Percentiles rank a stretch among this genome's conserved stretches.
Conservation (phyloP, 495 filamentous ascomycete genomes). For the Mycothermus thermophilus region DNA sequence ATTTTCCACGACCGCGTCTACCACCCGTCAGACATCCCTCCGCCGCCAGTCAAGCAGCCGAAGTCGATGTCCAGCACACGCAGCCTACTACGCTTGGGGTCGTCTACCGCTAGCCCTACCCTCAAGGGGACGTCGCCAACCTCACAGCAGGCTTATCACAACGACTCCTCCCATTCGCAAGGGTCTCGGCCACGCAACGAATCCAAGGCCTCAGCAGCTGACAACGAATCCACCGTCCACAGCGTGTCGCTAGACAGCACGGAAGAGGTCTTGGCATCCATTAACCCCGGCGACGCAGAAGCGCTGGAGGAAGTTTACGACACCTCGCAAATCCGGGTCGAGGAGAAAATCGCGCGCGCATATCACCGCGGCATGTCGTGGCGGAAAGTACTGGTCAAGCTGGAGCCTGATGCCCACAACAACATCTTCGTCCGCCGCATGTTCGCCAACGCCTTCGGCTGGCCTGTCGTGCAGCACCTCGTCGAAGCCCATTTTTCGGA, state of each 20-base stretch:
- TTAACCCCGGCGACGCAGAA: slow-evolving; percentile 18
- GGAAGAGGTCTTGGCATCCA: slow-evolving; percentile 27
- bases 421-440: slow-evolving; percentile 92
- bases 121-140: slow-evolving; percentile 9
- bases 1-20: slow-evolving; percentile 97
- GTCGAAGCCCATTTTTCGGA: slow-evolving; percentile 86
- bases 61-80: slow-evolving; percentile 25
- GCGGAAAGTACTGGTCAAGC: slow-evolving; percentile 88
- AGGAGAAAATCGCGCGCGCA: slow-evolving; percentile 93
- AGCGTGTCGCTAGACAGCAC: slow-evolving; percentile 18
- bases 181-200: background rate
- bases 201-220: background rate
- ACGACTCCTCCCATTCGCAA: slow-evolving; percentile 20
- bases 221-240: slow-evolving; percentile 4
- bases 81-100: slow-evolving; percentile 14
- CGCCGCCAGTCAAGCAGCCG: slow-evolving; percentile 52
- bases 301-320: slow-evolving; percentile 34
- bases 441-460: slow-evolving; percentile 95
- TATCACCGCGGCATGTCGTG: slow-evolving; percentile 83
- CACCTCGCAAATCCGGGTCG: slow-evolving; percentile 60
- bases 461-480: slow-evolving; percentile 89
- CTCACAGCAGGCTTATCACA: slow-evolving; percentile 9
- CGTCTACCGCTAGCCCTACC: slow-evolving; percentile 5
- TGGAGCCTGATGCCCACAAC: slow-evolving; percentile 96
- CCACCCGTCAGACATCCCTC: slow-evolving; percentile 82